A percentile compares a stretch with the other conserved stretches of the same genome.
phyloP scores from a whole-genome alignment of 192 early-diverging fungal species.

The Gryganskiella cystojenkinii region DNA sequence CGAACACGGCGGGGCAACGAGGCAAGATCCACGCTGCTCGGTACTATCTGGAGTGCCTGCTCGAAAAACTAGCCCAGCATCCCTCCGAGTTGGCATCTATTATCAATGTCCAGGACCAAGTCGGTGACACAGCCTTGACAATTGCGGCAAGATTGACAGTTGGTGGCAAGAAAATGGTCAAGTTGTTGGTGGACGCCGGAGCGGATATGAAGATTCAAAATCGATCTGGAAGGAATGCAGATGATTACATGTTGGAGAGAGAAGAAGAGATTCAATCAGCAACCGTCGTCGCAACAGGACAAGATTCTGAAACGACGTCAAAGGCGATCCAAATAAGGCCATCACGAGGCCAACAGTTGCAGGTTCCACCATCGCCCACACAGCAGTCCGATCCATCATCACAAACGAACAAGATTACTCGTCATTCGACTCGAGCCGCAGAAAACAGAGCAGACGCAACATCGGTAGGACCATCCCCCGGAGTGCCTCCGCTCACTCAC shows the following conservation, averaged over 20 bases:
- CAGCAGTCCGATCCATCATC: too few species aligned
- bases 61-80: constrained; percentile 74
- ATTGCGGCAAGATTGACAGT: constrained; percentile 65
- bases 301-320: not conserved
- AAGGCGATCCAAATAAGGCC: too few species aligned
- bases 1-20: constrained; percentile 71
- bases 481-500: too few species aligned
- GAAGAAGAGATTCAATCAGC: constrained; percentile 15
- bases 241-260: constrained; percentile 62
- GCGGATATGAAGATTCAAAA: constrained; percentile 75
- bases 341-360: too few species aligned
- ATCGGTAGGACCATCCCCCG: too few species aligned
- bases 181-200: constrained; percentile 69
- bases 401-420: too few species aligned
- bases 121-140: constrained; percentile 83
- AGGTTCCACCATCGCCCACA: too few species aligned
- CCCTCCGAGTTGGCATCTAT: constrained; percentile 80
- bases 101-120: constrained; percentile 80
- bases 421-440: too few species aligned
- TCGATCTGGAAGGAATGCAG: constrained; percentile 69
- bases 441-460: too few species aligned
- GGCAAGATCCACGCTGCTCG: constrained; percentile 76
- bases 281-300: not conserved
- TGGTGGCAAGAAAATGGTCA: constrained; percentile 70
- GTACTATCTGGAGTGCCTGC: constrained; percentile 91